phyloP scores from a whole-genome alignment of 208 protist species.

The Zelonia costaricensis region DNA sequence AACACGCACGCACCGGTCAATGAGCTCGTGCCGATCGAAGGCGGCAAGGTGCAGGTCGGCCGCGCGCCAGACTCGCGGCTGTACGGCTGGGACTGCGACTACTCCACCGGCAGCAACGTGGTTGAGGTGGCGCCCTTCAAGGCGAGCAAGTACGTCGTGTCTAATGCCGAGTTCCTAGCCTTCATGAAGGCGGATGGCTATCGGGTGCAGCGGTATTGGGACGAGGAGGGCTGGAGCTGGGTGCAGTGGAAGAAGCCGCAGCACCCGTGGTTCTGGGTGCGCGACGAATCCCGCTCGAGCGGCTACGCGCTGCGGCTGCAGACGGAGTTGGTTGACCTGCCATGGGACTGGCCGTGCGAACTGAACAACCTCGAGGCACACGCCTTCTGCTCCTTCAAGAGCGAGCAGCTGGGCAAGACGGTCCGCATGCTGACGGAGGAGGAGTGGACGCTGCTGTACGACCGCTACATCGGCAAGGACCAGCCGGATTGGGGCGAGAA shows the following conservation, averaged over 20 bases:
- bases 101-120: constrained; percentile 70
- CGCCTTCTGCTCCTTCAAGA: constrained; percentile 95
- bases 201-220: constrained; percentile 90
- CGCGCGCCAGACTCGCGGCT: constrained; percentile 62
- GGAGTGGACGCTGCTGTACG: constrained; percentile 89
- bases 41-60: constrained; percentile 74
- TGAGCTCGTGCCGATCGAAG: constrained; percentile 74
- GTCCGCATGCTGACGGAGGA: constrained; percentile 90
- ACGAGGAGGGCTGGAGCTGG: constrained; percentile 97
- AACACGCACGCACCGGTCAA: constrained; percentile 65
- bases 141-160: constrained; percentile 94
- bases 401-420: constrained; percentile 72
- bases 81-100: constrained; percentile 98
- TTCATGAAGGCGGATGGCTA: constrained; percentile 95
- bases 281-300: constrained; percentile 59
- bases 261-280: constrained; percentile 95
- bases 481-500: constrained; percentile 61
- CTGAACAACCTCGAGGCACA: constrained; percentile 96
- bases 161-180: constrained; percentile 94
- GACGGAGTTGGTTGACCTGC: constrained; percentile 93
- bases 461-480: constrained; percentile 81
- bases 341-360: constrained; percentile 96
- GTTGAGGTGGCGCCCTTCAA: constrained; percentile 93
- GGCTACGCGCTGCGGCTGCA: constrained; percentile 91
- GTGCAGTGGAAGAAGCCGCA: constrained; percentile 89